Conservation (phyloP, 2,329 filamentous ascomycete species). For the Fusarium domesticum region DNA sequence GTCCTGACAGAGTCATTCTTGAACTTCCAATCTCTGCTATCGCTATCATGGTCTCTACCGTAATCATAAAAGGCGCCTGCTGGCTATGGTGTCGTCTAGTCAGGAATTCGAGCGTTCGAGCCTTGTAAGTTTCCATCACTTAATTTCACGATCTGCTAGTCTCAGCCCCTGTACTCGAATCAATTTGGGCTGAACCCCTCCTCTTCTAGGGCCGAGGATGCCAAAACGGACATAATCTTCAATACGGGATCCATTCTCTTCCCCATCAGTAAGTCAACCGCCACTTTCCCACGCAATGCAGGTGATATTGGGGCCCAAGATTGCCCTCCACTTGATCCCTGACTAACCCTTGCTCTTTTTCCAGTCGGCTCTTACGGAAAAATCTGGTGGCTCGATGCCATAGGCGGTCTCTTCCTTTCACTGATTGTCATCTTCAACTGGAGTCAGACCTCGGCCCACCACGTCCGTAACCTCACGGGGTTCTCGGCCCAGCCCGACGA, state of each 20-base stretch:
- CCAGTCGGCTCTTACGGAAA: slow-evolving; percentile 68
- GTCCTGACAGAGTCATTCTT: slow-evolving; percentile 64
- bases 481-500: slow-evolving; percentile 77
- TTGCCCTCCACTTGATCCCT: not conserved
- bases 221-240: slow-evolving; percentile 77
- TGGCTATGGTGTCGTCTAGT: slow-evolving; percentile 88
- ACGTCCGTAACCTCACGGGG: slow-evolving; percentile 78
- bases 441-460: slow-evolving; percentile 68
- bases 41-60: slow-evolving; percentile 75
- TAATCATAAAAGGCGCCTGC: slow-evolving; percentile 76
- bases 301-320: not conserved
- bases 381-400: slow-evolving; percentile 80
- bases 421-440: slow-evolving; percentile 77
- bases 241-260: slow-evolving; percentile 88
- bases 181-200: no score
- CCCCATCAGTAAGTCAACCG: slow-evolving; percentile 56
- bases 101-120: slow-evolving; percentile 81
- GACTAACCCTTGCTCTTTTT: slow-evolving; percentile 9
- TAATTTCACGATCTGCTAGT: not conserved
- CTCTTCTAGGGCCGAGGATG: slow-evolving; percentile 52
- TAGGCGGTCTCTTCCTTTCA: slow-evolving; percentile 76
- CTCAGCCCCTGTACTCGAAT: not conserved
- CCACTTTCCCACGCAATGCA: not conserved
- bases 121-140: slow-evolving; percentile 50
- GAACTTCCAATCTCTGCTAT: slow-evolving; percentile 70